Base-by-base conservation (phyloP, 2,329 filamentous ascomycete species). In the Verticillium isaacii region DNA sequence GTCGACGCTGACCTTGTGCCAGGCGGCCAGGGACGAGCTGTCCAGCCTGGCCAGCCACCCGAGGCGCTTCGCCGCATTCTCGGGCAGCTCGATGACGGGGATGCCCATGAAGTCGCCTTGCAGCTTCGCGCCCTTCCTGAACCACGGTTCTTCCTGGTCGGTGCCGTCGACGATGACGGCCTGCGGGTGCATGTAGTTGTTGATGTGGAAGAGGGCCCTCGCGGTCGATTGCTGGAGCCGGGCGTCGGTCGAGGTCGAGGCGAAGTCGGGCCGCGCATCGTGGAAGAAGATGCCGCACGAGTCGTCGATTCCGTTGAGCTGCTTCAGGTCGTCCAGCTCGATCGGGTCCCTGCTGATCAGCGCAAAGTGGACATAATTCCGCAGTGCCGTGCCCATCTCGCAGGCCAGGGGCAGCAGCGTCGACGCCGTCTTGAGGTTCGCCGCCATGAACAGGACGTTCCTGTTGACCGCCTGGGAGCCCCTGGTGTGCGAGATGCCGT, bases 21-120 rank as follows among this genome's bases (percentile, higher is more conserved):
- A 97, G 37, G 85, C 89, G 66, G 79, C 82, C 62, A 97, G 77
- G 34, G 92, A 88, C 19, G 81, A 78, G 63, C 89, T 85, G 70
- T 96, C 92, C 14, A 98, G 80, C 65, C 88, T 86, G 1, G 90
- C 86, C 50, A 97, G 80, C 92, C 93, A 98, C 65, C 85, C 78
- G 39, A 93, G 82, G 41, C 85, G 82, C 60, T 89, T 85, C 32
- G 82, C 81, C 1, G 84, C 80, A 60, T 84, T 80, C 41, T 80
- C 77, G 0, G 93, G 91, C 25, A 98, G 79, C 71, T 92, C 88
- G 60, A 98, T 90, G 17, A 96, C 74, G 1, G 92, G 78, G n/a
- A 84, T 80, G 1, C 76, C 76, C 11, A 85, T 76, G 7, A 75
- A 75, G 2, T 75, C 74, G 0, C 85, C 77, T 68, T 87, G 85